Evolutionary conservation across 2,329 filamentous ascomycete species (phyloP), one percentile per base, ranked within the genome.

Genomic region (Cryphonectria radicalis): DNA sequence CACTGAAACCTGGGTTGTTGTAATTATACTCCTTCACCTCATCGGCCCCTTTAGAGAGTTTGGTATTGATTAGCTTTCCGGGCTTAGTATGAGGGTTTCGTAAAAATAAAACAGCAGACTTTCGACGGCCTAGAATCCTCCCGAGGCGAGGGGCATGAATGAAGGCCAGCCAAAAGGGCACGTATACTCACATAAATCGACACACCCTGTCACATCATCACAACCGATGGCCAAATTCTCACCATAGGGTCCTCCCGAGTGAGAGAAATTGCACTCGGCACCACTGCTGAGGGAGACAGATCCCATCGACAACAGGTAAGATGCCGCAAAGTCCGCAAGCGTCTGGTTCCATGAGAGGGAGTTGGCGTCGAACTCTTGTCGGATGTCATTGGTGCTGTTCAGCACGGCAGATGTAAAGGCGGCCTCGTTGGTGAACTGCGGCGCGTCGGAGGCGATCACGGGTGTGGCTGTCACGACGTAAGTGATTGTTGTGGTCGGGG

Each of bases 181-280:
- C 13, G 17, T 32, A 37, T 40, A 69, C 67, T 57, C 53, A 69
- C 92, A 94, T 1, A 85, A 87, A 62, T 88, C 86, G n/a, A 94
- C 83, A 66, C 87, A 85, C 4, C 84, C 82, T 0, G 86, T 86
- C 1, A 86, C 87, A 76, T 91, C 89, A 0, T 82, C 73, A 77
- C 89, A 93, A 4, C 91, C 92, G 5, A 89, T 84, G 10, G 91
- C 91, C 4, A 95, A 85, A 80, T 94, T 95, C 81, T 95, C 92
- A 76, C 92, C 92, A 73, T 90, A 90, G 0, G 90, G 88, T 0
- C 90, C 90, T 69, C 85, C 85, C 73, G 83, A 88, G 80, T 91
- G 89, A 67, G 80, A 77, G 74, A 90, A 89, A 2, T 77, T 76
- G 79, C 87, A 88, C 46, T 74, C 74, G 72, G 77, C 75, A 2